Evolutionary conservation across 805 yeast genomes (phyloP).

Genomic region (Helenozyma baotianmanensis): DNA sequence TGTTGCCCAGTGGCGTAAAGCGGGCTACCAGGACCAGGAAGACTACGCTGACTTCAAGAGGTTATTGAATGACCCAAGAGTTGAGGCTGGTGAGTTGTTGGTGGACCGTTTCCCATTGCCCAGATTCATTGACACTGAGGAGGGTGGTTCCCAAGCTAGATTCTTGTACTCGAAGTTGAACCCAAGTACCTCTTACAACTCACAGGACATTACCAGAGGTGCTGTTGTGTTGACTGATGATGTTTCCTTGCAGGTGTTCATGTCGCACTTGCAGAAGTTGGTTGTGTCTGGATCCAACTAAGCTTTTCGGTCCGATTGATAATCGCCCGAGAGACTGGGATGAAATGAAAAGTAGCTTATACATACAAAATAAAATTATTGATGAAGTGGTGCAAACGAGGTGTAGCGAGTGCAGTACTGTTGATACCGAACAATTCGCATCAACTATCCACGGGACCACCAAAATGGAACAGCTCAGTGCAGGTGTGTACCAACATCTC

Average conservation of each 20-base stretch:
- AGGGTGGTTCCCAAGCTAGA: constrained; percentile 98
- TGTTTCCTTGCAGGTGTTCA: constrained; percentile 89
- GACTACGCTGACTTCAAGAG: constrained; percentile 86
- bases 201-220: constrained; percentile 47
- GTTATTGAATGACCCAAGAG: constrained; percentile 81
- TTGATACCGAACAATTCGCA: no score
- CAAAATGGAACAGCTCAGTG: constrained; percentile 2
- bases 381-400: no score
- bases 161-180: constrained; percentile 91
- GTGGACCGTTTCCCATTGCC: constrained; percentile 97
- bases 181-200: constrained; percentile 82
- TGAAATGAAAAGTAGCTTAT: neutral
- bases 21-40: constrained; percentile 87
- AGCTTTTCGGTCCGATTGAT: no score
- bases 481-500: constrained; percentile 1
- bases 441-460: no score
- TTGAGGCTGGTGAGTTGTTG: constrained; percentile 87
- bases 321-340: neutral
- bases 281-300: constrained; percentile 56
- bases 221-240: constrained; percentile 95
- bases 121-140: constrained; percentile 94
- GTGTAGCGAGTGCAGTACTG: no score
- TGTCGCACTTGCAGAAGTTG: constrained; percentile 88
- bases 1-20: constrained; percentile 93
- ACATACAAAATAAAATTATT: no score